phyloP scores from a whole-genome alignment of 2,329 filamentous ascomycete species.

The Alternaria dauci region DNA sequence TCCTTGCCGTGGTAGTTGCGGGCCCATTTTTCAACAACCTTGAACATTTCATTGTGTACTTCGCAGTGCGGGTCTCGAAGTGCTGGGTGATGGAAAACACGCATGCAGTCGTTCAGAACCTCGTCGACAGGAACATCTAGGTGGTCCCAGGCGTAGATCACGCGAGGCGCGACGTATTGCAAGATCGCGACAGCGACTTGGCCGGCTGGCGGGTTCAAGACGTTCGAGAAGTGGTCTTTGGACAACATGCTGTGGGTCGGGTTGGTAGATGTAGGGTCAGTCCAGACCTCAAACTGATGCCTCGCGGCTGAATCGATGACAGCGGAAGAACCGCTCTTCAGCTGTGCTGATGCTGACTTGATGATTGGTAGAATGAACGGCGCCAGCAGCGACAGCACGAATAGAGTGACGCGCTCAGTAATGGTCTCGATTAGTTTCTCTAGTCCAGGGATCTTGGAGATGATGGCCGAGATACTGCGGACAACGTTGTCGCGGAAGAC shows the following conservation, averaged over 20 bases:
- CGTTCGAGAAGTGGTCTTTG: slow-evolving; percentile 62
- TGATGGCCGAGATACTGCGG: slow-evolving; percentile 81
- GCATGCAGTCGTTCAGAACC: slow-evolving; percentile 80
- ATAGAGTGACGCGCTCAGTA: slow-evolving; percentile 89
- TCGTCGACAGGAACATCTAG: slow-evolving; percentile 81
- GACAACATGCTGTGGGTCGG: slow-evolving; percentile 62
- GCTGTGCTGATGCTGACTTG: slow-evolving; percentile 78
- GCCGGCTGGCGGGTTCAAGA: slow-evolving; percentile 60
- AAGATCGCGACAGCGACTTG: slow-evolving; percentile 67
- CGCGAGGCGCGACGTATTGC: slow-evolving; percentile 84
- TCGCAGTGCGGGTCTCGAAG: slow-evolving; percentile 78
- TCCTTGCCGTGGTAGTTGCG: slow-evolving; percentile 71
- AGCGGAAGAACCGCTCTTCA: slow-evolving; percentile 85
- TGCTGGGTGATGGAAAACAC: slow-evolving; percentile 90
- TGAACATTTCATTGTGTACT: slow-evolving; percentile 88
- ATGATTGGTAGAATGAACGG: slow-evolving; percentile 95
- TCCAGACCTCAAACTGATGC: slow-evolving; percentile 62
- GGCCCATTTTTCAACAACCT: slow-evolving; percentile 82
- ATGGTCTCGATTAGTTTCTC: slow-evolving; percentile 92
- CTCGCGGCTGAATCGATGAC: slow-evolving; percentile 64
- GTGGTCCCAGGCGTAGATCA: slow-evolving; percentile 94
- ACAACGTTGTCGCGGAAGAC: slow-evolving; percentile 95
- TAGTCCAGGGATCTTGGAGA: slow-evolving; percentile 90
- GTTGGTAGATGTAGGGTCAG: slow-evolving; percentile 57
- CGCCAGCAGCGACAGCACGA: slow-evolving; percentile 87